Evolutionary conservation across 73 alveolate genomes (phyloP), one percentile per base, ranked within the genome.

Genomic region (Breviolum minutum): DNA sequence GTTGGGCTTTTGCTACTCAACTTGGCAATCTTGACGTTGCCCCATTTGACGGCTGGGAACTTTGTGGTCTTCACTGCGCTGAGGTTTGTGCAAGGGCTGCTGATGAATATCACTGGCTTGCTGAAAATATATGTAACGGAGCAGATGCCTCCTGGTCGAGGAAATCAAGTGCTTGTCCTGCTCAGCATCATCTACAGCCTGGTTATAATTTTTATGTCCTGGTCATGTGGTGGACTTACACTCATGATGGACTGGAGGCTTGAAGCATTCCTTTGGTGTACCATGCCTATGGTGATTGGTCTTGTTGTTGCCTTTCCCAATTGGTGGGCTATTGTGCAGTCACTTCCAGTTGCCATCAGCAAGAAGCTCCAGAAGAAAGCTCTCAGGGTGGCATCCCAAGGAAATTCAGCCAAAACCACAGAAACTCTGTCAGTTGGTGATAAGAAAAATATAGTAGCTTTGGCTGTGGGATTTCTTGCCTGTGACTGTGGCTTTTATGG

Each of bases 401-500:
- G 32, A 16, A 80, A 17, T 19, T 19, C 22, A 32, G 7, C 88
- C 8, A 69, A 40, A 40, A 40, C 3, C 5, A 40, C 29, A 8
- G 54, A 24, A 40, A 66, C 14, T 29, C 13, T 29, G 54, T 2
- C 54, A 2, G 54, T 40, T 40, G 54, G 54, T 12, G 68, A 48
- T 63, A 24, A 1, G 5, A 26, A 26, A 60, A 8, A 80, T 54
- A 74, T 48, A 30, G 26, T 60, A n/a, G 92, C 76, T 48, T 60
- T 83, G 92, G 92, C 92, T 62, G 24, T 22, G 13, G 71, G 76
- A 40, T 83, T 83, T n/a, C 48, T 83, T 11, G 92, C 92, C 61
- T 60, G 92, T 54, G 73, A 74, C 92, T 60, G 92, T 76, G 73
- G 92, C 76, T 83, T 83, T 60, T 13, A 24, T 13, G 92, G 92